phyloP scores from a whole-genome alignment of 805 yeast species.

The Wickerhamomyces silvicola region DNA sequence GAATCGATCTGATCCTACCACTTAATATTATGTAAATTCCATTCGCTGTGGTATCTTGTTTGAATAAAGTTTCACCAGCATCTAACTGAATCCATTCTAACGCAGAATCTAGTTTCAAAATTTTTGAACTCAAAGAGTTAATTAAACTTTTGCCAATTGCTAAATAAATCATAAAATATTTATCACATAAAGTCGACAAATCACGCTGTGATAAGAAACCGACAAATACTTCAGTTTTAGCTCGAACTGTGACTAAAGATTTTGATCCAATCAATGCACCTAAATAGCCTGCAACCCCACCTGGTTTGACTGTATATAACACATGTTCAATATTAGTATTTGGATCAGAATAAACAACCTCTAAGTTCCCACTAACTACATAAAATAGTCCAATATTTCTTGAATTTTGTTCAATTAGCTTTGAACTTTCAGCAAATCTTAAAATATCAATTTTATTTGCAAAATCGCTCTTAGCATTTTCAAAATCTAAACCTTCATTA shows the following conservation, averaged over 20 bases:
- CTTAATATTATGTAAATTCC: slow-evolving; percentile 86
- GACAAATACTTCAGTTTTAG: slow-evolving; percentile 55
- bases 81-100: slow-evolving; percentile 89
- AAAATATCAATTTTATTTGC: slow-evolving; percentile 54
- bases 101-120: slow-evolving; percentile 80
- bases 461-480: slow-evolving; percentile 49
- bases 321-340: slow-evolving; percentile 28
- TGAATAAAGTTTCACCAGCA: slow-evolving; percentile 77
- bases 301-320: slow-evolving; percentile 57
- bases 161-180: slow-evolving; percentile 67
- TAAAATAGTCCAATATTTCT: slow-evolving; percentile 71
- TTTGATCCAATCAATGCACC: slow-evolving; percentile 74
- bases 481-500: slow-evolving; percentile 33
- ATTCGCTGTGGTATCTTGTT: slow-evolving; percentile 82
- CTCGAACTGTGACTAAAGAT: slow-evolving; percentile 66
- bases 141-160: slow-evolving; percentile 72
- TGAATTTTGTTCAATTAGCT: slow-evolving; percentile 57
- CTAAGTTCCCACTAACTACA: slow-evolving; percentile 72
- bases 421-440: slow-evolving; percentile 44
- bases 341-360: slow-evolving; percentile 45
- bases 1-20: slow-evolving; percentile 71
- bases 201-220: slow-evolving; percentile 64
- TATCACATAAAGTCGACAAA: slow-evolving; percentile 63
- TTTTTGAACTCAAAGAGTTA: slow-evolving; percentile 55
- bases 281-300: slow-evolving; percentile 84